Conservation (phyloP, 495 filamentous ascomycete species). For the Podospora fimiseda region DNA sequence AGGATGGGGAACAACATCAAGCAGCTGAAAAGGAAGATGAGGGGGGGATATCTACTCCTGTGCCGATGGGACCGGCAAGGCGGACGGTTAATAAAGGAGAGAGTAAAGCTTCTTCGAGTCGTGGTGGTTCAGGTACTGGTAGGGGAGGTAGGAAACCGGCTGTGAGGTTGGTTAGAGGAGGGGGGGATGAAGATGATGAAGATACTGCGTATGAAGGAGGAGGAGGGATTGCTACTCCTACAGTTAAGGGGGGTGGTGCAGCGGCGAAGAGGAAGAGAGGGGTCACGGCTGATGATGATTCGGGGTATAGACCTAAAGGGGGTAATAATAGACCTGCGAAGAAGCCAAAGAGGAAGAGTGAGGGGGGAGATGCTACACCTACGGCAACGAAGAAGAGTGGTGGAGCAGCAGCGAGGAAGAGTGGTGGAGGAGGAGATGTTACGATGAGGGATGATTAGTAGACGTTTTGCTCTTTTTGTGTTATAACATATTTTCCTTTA, state of each 20-base stretch:
- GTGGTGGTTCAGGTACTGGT: slow-evolving; percentile 9
- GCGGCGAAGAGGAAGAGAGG: slow-evolving; percentile 42
- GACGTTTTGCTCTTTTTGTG: not conserved
- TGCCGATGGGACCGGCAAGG: too few species aligned
- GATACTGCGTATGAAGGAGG: slow-evolving; percentile 21
- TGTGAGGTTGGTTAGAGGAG: slow-evolving; percentile 9
- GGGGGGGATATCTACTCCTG: not conserved
- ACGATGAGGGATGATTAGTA: not conserved
- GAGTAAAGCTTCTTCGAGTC: too few species aligned
- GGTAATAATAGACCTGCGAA: slow-evolving; percentile 51
- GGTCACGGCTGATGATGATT: slow-evolving; percentile 59
- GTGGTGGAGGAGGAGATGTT: not conserved
- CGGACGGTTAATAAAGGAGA: too few species aligned
- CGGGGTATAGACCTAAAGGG: slow-evolving; percentile 64
- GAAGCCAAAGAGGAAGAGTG: slow-evolving; percentile 56
- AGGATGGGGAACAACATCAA: slow-evolving; percentile 64
- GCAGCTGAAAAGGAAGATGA: slow-evolving; percentile 40
- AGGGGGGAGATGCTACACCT: slow-evolving; percentile 30
- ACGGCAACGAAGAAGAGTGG: slow-evolving; percentile 26
- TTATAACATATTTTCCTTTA: not conserved
- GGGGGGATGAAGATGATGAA: slow-evolving; percentile 22
- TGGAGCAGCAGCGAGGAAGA: slow-evolving; percentile 6
- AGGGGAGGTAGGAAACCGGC: slow-evolving; percentile 22
- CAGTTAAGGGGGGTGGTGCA: too few species aligned
- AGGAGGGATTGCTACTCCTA: slow-evolving; percentile 34